phyloP scores from a whole-genome alignment of 768 basidiomycete species.

The Tylopilus sp. region DNA sequence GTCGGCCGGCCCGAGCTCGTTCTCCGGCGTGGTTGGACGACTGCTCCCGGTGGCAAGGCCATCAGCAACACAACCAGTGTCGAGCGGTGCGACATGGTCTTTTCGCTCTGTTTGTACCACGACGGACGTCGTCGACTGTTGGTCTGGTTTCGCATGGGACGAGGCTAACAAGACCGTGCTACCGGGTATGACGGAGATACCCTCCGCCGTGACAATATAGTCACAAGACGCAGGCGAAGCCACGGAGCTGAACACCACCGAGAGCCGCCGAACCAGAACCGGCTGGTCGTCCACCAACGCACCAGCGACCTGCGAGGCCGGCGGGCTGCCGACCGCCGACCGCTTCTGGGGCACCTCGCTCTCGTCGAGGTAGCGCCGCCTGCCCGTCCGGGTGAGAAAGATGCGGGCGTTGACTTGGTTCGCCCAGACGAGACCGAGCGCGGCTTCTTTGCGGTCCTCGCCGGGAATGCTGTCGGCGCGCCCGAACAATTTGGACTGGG shows the following conservation, averaged over 20 bases:
- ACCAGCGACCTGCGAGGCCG: background rate
- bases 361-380: slow-evolving; percentile 54
- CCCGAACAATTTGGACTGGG: slow-evolving; percentile 76
- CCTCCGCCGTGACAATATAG: slow-evolving; percentile 65
- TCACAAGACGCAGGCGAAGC: slow-evolving; percentile 59
- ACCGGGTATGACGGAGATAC: slow-evolving; percentile 41
- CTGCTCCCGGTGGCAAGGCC: slow-evolving; percentile 11
- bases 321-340: slow-evolving; percentile 9
- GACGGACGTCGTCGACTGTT: slow-evolving; percentile 9
- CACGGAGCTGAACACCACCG: slow-evolving; percentile 75
- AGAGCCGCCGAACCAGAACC: slow-evolving; percentile 64
- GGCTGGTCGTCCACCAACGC: slow-evolving; percentile 38
- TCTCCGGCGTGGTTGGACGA: slow-evolving; percentile 23
- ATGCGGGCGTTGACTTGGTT: slow-evolving; percentile 87
- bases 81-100: slow-evolving; percentile 34
- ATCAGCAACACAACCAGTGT: slow-evolving; percentile 34
- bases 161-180: slow-evolving; percentile 13
- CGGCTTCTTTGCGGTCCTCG: slow-evolving; percentile 70
- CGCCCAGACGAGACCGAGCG: slow-evolving; percentile 88
- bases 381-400: slow-evolving; percentile 74
- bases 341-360: slow-evolving; percentile 28
- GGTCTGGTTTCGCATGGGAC: slow-evolving; percentile 1
- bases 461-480: slow-evolving; percentile 57
- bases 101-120: slow-evolving; percentile 1
- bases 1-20: slow-evolving; percentile 16